Evolutionary conservation across 192 early-diverging fungal species (phyloP), one percentile per base, ranked within the genome.

Genomic region (Dimargaris cristalligena): DNA sequence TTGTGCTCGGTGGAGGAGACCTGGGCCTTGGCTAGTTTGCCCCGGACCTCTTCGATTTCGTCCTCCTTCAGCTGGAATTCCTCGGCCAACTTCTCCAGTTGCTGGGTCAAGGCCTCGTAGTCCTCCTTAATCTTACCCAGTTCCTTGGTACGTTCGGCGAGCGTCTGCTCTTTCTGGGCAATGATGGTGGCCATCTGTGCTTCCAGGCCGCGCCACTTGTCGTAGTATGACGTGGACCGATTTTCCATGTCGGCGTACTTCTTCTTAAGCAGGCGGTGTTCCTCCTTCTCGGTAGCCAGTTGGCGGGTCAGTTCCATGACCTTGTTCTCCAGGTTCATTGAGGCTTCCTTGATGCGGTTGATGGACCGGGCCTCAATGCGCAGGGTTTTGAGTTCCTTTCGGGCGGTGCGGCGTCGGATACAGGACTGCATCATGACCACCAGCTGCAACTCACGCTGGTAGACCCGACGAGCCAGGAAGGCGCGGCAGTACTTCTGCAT

Each of bases 241-340:
- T 62, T 66, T 64, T 90, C 89, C 55, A 87, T 68, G 28, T 74
- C 63, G 25, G 71, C 60, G 54, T 82, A 66, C 54, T 78, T 77
- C 57, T 79, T 78, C 44, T 70, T 64, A 54, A 82, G 68, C 16
- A 58, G 48, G 29, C 78, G 78, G 67, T 84, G 82, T 65, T 90
- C 88, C 60, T 88, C 75, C 60, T 79, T 78, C 62, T 77, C 72
- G 52, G 69, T 66, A 31, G 78, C 78, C 52, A 93, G 67, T 33
- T 71, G 70, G 62, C 88, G 89, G 33, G 92, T 94, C 59, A 99
- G 75, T 68, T 91, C 90, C 65, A 97, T 83, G 58, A 99, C 89
- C 78, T 94, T 97, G 75, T 80, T 84, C 71, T 99, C 96, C 3
- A 99, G 74, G 72, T 85, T 85, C 70, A 90, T 90, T 33, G 92